Conservation (phyloP, 1,139 yeast species). For the Wickerhamomyces sp. region DNA sequence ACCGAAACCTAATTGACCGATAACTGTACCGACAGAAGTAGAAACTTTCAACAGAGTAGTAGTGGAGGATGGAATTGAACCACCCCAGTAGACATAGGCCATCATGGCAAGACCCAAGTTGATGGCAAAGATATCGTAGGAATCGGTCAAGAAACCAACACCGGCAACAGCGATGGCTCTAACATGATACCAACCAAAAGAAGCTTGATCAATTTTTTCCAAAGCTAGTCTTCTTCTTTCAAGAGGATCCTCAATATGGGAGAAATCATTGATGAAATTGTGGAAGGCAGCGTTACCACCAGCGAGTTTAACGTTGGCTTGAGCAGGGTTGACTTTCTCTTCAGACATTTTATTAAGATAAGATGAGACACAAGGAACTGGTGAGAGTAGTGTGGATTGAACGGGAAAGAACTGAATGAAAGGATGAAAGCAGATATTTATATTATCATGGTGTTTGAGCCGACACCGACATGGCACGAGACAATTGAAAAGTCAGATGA, state of each 20-base stretch:
- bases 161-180: constrained; percentile 89
- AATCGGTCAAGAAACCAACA: constrained; percentile 90
- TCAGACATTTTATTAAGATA: too few relatives aligned
- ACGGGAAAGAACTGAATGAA: too few relatives aligned
- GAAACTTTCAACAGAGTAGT: constrained; percentile 76
- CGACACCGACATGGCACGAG: too few relatives aligned
- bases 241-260: constrained; percentile 79
- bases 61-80: constrained; percentile 60
- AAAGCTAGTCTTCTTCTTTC: constrained; percentile 88
- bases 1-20: constrained; percentile 90
- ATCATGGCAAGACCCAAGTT: constrained; percentile 76
- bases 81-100: constrained; percentile 69
- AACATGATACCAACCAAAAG: constrained; percentile 84
- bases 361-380: too few relatives aligned
- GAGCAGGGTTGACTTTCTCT: constrained; percentile 19
- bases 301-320: constrained; percentile 33
- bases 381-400: too few relatives aligned
- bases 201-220: constrained; percentile 80
- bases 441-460: too few relatives aligned
- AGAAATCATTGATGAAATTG: constrained; percentile 76
- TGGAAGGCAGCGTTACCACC: constrained; percentile 94
- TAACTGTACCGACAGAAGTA: constrained; percentile 90
- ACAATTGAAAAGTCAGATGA: too few relatives aligned
- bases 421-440: too few relatives aligned
- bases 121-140: constrained; percentile 88